These are phyloP conservation scores for Penicillium cataractarum DNA, from an alignment of 495 filamentous ascomycete species.

Conservation along the genomic window DNA sequence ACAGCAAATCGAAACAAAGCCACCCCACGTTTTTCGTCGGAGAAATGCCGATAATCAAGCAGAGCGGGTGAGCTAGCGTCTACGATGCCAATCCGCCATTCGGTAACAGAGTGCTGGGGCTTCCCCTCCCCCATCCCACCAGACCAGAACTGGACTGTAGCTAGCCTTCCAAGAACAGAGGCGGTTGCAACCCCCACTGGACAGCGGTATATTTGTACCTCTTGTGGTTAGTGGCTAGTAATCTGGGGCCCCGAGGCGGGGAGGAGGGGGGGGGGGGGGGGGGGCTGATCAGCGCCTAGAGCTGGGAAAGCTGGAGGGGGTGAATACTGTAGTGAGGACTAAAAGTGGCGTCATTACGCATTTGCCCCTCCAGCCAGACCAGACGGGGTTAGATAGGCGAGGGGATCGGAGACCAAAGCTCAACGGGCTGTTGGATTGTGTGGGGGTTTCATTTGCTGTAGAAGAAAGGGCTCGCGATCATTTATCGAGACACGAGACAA, in stretches of 20 bases:
- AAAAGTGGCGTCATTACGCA: conserved; percentile 8
- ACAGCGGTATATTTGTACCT: background rate
- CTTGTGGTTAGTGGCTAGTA: background rate
- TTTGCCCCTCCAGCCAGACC: background rate
- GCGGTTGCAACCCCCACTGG: conserved; percentile 10
- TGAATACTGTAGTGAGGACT: background rate
- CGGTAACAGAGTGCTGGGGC: too few species aligned
- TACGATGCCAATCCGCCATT: too few species aligned
- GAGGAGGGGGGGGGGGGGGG: too few species aligned
- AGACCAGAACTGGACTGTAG: background rate
- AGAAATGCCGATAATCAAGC: conserved; percentile 4
- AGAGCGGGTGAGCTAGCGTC: background rate
- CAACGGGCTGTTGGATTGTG: background rate
- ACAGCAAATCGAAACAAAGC: background rate
- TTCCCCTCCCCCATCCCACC: background rate
- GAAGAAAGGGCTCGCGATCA: background rate
- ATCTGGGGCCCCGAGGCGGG: background rate
- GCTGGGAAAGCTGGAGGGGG: background rate
- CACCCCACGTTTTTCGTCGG: conserved; percentile 17
- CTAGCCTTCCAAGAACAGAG: background rate
- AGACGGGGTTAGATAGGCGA: background rate
- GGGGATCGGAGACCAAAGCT: background rate
- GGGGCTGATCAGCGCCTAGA: background rate
- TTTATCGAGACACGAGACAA: background rate
- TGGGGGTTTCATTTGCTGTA: background rate